A percentile compares a stretch with the other conserved stretches of the same genome.
Conservation (phyloP, 257 asterid species). For the Solanum arcanum region DNA sequence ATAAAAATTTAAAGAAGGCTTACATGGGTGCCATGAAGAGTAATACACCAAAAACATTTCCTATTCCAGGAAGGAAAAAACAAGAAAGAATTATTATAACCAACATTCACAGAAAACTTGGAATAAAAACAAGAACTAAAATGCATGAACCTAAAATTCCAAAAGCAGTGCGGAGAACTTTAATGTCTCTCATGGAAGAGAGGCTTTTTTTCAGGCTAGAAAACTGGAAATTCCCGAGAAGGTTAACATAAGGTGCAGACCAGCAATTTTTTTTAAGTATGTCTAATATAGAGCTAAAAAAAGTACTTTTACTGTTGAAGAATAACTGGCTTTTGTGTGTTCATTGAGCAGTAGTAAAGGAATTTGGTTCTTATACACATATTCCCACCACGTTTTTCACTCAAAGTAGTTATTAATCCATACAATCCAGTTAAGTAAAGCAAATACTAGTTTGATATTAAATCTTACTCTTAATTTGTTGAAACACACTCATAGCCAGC, state of each 20-base stretch:
- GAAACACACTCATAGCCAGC: neutral
- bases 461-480: neutral
- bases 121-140: neutral
- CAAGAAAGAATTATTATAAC: neutral
- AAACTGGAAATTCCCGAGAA: neutral
- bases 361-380: neutral
- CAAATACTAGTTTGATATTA: neutral
- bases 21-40: constrained; percentile 75
- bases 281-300: neutral
- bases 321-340: neutral
- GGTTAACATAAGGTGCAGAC: neutral
- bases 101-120: neutral
- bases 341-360: neutral
- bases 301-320: neutral
- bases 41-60: constrained; percentile 59
- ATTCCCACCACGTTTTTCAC: neutral
- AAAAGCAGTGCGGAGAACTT: neutral
- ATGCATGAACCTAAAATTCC: constrained; percentile 4
- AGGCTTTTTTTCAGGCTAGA: neutral
- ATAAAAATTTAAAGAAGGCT: neutral
- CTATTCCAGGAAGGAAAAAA: constrained; percentile 10
- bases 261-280: neutral
- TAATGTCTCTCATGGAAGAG: neutral
- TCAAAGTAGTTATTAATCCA: neutral
- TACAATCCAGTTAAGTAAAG: neutral